Conservation (phyloP, 2,329 filamentous ascomycete genomes). For the Colletotrichum musicola region DNA sequence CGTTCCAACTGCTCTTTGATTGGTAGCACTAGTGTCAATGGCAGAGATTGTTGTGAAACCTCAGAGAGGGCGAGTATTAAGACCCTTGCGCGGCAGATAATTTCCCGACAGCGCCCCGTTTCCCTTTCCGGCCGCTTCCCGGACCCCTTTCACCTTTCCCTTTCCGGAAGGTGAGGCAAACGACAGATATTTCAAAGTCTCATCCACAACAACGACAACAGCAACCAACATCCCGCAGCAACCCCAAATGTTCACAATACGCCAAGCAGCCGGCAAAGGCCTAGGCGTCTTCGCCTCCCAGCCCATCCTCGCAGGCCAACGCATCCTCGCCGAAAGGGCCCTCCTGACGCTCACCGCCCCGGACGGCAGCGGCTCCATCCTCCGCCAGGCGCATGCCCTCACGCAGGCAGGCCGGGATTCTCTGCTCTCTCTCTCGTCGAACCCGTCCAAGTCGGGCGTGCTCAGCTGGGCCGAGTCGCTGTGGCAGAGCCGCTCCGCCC, state of each 20-base stretch:
- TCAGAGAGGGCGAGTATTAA: background rate
- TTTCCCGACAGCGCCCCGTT: conserved; percentile 5
- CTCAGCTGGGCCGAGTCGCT: conserved; percentile 34
- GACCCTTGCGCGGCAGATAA: background rate
- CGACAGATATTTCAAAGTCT: background rate
- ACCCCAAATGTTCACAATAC: conserved; percentile 25
- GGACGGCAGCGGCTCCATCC: conserved; percentile 17
- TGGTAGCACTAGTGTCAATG: too few relatives aligned
- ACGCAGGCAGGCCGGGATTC: conserved; percentile 12
- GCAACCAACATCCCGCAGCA: background rate
- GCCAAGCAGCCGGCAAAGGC: conserved; percentile 33
- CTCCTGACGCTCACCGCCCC: conserved; percentile 30
- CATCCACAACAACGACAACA: background rate
- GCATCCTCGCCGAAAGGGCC: conserved; percentile 33
- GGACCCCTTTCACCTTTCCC: conserved; percentile 9
- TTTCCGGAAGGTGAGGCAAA: conserved; percentile 5
- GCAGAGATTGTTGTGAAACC: background rate
- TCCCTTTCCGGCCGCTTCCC: conserved; percentile 18
- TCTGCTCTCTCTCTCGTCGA: conserved; percentile 22
- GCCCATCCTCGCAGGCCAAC: conserved; percentile 15
- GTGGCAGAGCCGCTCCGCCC: conserved; percentile 29
- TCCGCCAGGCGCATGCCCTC: conserved; percentile 19
- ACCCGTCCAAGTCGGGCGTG: conserved; percentile 25
- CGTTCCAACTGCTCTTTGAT: too few relatives aligned
- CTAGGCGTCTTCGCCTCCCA: conserved; percentile 32